phyloP scores from a whole-genome alignment of 2,329 filamentous ascomycete species.

The Alternaria sp. region DNA sequence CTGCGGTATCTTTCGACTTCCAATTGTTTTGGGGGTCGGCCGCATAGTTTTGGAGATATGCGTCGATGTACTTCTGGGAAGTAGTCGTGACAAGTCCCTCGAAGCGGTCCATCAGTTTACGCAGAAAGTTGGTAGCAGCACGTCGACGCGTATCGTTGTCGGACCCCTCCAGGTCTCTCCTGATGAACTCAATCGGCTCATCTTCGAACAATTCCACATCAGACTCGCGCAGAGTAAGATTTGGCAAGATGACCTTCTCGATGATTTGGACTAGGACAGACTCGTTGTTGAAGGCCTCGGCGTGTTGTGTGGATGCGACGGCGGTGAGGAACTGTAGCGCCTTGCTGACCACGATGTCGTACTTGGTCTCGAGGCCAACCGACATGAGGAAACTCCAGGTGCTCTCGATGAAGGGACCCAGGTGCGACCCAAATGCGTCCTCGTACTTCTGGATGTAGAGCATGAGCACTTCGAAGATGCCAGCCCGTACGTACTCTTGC shows the following conservation, averaged over 20 bases:
- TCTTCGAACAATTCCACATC: conserved; percentile 97
- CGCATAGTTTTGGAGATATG: conserved; percentile 78
- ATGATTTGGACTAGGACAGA: conserved; percentile 83
- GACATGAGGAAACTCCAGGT: conserved; percentile 91
- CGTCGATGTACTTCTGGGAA: conserved; percentile 85
- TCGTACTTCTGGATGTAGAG: conserved; percentile 95
- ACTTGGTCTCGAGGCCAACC: conserved; percentile 86
- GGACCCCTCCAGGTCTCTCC: conserved; percentile 91
- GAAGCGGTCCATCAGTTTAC: conserved; percentile 87
- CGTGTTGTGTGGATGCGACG: conserved; percentile 78
- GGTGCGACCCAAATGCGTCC: conserved; percentile 84
- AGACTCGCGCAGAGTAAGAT: conserved; percentile 87
- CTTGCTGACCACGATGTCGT: conserved; percentile 92
- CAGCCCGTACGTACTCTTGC: conserved; percentile 86
- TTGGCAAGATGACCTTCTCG: conserved; percentile 94
- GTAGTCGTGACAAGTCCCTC: conserved; percentile 83
- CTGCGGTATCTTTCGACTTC: conserved; percentile 98
- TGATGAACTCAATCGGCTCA: conserved; percentile 97
- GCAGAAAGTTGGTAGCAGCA: conserved; percentile 92
- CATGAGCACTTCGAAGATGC: conserved; percentile 89
- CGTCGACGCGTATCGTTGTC: conserved; percentile 92
- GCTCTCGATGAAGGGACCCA: conserved; percentile 83
- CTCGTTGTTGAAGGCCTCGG: conserved; percentile 83
- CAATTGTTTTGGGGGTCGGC: conserved; percentile 74
- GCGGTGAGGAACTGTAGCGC: conserved; percentile 93